Conservation (phyloP, 140 eudicot species). For the Flaveria floridana region DNA sequence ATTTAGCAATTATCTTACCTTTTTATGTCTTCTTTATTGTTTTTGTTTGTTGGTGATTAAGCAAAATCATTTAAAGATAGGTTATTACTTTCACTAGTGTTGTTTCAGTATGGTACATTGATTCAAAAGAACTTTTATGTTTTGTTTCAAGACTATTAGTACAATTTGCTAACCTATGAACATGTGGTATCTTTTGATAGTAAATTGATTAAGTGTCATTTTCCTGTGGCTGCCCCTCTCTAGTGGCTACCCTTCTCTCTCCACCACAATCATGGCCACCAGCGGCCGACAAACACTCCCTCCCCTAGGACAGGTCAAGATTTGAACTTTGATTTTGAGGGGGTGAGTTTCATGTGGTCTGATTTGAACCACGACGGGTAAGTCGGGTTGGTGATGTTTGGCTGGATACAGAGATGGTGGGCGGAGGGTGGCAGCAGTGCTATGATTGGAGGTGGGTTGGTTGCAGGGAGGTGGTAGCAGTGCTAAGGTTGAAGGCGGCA, state of each 20-base stretch:
- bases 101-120: not conserved
- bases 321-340: too few species aligned
- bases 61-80: constrained; percentile 15
- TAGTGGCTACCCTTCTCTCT: not conserved
- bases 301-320: not conserved
- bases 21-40: constrained; percentile 13
- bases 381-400: too few species aligned
- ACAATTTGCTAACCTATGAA: not conserved
- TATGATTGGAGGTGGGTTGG: not conserved
- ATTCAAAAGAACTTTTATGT: not conserved
- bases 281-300: not conserved
- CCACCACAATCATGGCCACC: not conserved
- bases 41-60: constrained; percentile 27
- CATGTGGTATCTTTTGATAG: not conserved
- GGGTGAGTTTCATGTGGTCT: too few species aligned
- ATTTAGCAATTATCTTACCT: constrained; percentile 25
- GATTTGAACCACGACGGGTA: not conserved
- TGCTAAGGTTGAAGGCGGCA: not conserved
- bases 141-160: not conserved
- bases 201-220: constrained; percentile 2
- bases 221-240: not conserved
- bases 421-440: not conserved
- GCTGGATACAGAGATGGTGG: too few species aligned
- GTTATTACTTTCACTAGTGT: not conserved
- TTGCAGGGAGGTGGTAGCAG: not conserved